These are phyloP conservation scores for Acer saccharum DNA, from an alignment of 345 rosid genomes.

Conservation along the genomic window DNA sequence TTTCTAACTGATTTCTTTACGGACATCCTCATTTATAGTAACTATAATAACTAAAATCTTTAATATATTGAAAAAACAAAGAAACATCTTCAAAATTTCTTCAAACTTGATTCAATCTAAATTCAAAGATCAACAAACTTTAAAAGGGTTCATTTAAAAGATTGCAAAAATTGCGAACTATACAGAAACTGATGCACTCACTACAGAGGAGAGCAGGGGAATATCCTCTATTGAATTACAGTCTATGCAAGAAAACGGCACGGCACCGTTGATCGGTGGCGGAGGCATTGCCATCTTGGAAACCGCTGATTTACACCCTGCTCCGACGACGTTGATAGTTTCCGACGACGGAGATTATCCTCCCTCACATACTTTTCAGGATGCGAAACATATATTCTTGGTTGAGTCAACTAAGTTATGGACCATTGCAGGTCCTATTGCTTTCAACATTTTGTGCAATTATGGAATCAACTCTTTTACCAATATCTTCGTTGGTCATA, in stretches of 20 bases:
- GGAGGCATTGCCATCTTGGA: slow-evolving; percentile 27
- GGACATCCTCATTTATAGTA: slow-evolving; percentile 40
- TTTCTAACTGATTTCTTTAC: slow-evolving; percentile 14
- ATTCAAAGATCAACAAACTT: not conserved
- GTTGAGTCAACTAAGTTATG: slow-evolving; percentile 70
- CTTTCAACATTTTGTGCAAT: slow-evolving; percentile 84
- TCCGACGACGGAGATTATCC: slow-evolving; percentile 58
- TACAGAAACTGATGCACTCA: slow-evolving; percentile 40
- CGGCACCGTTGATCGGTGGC: slow-evolving; percentile 26
- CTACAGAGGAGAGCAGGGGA: slow-evolving; percentile 33
- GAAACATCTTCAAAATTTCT: not conserved
- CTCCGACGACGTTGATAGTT: slow-evolving; percentile 53
- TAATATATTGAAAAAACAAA: not conserved
- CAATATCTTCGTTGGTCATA: slow-evolving; percentile 88
- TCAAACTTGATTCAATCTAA: slow-evolving; percentile 13
- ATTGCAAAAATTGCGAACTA: slow-evolving; percentile 43
- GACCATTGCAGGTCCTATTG: slow-evolving; percentile 87
- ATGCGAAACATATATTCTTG: slow-evolving; percentile 49
- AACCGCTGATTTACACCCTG: slow-evolving; percentile 56
- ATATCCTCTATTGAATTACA: slow-evolving; percentile 40
- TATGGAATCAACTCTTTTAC: slow-evolving; percentile 89
- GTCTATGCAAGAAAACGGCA: slow-evolving; percentile 8
- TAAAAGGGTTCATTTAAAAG: not conserved
- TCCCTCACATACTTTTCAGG: slow-evolving; percentile 39
- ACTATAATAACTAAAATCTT: not conserved